Conservation (phyloP, 768 basidiomycete species). For the Hebeloma cylindrosporum region DNA sequence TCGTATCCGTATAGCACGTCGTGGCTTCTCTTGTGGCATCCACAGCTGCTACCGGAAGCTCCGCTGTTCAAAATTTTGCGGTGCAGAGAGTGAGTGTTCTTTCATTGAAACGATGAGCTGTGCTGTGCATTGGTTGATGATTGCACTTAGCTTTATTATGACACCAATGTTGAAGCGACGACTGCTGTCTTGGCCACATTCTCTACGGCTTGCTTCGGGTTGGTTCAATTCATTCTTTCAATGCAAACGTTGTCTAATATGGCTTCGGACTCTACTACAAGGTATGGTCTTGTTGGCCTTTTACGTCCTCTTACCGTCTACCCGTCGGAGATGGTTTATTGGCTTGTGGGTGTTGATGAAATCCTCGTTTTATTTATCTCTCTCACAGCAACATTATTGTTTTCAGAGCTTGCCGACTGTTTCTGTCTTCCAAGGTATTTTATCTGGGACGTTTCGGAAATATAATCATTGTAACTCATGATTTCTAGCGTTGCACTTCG, state of each 20-base stretch:
- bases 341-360: conserved; percentile 41
- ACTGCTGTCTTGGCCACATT: conserved; percentile 63
- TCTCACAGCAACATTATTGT: not conserved
- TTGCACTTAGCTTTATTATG: conserved; percentile 54
- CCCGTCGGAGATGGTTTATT: conserved; percentile 65
- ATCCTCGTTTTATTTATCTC: not conserved
- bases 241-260: not conserved
- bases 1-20: conserved; percentile 54
- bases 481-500: conserved; percentile 47
- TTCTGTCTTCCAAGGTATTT: conserved; percentile 55
- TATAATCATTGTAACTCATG: not conserved
- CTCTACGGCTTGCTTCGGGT: conserved; percentile 66
- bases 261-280: conserved; percentile 23
- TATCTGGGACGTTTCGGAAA: not conserved
- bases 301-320: conserved; percentile 59
- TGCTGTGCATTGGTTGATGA: no score
- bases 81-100: conserved; percentile 47
- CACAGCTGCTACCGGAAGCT: conserved; percentile 52
- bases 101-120: no score
- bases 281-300: conserved; percentile 60
- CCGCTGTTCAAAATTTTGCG: conserved; percentile 59
- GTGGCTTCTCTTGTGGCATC: conserved; percentile 56
- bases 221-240: no score
- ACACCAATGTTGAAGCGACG: conserved; percentile 51
- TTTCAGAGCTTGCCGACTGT: conserved; percentile 54